A percentile compares a stretch with the other conserved stretches of the same genome.
Conservation (phyloP, 225 moss, liverwort and hornwort genomes). For the Takakia lepidozioides region DNA sequence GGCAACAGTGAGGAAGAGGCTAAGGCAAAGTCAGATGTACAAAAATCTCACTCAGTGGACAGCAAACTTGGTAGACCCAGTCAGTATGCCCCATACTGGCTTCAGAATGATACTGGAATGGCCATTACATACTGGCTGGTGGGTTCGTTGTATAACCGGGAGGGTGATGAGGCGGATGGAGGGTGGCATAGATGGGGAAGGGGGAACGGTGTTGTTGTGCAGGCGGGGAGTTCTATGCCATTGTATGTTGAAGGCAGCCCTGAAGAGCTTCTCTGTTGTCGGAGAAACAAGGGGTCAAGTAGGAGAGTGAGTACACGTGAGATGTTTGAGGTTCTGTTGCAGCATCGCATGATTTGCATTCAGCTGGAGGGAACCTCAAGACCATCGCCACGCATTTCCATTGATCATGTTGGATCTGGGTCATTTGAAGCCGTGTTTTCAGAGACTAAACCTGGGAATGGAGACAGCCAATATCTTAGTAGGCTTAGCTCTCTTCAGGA, state of each 20-base stretch:
- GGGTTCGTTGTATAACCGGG: conserved; percentile 40
- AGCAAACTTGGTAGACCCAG: conserved; percentile 26
- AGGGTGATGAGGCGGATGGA: conserved; percentile 36
- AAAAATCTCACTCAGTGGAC: conserved; percentile 18
- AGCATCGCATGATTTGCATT: conserved; percentile 84
- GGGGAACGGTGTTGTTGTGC: conserved; percentile 48
- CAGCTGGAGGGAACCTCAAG: conserved; percentile 90
- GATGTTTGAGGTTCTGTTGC: conserved; percentile 51
- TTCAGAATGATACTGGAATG: conserved; percentile 94
- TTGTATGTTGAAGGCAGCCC: conserved; percentile 74
- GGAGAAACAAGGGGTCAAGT: conserved; percentile 41
- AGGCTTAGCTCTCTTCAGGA: conserved; percentile 62
- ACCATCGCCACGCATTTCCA: conserved; percentile 86
- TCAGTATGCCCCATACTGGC: conserved; percentile 93
- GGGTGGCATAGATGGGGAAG: conserved; percentile 41
- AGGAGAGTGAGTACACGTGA: conserved; percentile 52
- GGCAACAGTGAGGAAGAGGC: too few relatives aligned
- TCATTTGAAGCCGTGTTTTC: conserved; percentile 87
- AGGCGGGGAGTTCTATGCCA: conserved; percentile 69
- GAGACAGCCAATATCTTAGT: conserved; percentile 27
- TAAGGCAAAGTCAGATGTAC: too few relatives aligned
- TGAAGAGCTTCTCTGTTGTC: conserved; percentile 62
- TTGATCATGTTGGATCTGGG: conserved; percentile 84
- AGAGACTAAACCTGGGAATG: conserved; percentile 54
- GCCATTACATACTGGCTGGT: conserved; percentile 75